A percentile compares a stretch with the other conserved stretches of the same genome.
phyloP scores from a whole-genome alignment of 2,329 filamentous ascomycete species.

The Xylariales sp. region DNA sequence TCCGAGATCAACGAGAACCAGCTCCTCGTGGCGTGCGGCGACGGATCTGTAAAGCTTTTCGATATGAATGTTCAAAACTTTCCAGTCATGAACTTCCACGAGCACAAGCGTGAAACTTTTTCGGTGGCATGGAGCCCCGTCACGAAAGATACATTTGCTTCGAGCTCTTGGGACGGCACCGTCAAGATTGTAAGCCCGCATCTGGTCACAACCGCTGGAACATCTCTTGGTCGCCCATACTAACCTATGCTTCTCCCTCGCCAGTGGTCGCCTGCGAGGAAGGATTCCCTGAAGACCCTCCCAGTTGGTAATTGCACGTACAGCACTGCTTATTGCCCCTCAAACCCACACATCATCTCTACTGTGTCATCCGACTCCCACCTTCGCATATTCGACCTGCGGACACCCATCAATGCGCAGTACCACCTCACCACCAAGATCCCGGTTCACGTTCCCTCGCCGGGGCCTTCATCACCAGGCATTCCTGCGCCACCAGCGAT shows the following conservation, averaged over 20 bases:
- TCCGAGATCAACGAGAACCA: slow-evolving; percentile 97
- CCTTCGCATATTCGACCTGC: slow-evolving; percentile 85
- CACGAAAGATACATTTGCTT: slow-evolving; percentile 85
- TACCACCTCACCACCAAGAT: slow-evolving; percentile 84
- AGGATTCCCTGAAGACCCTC: slow-evolving; percentile 73
- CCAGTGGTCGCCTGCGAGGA: slow-evolving; percentile 78
- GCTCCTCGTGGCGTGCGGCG: slow-evolving; percentile 80
- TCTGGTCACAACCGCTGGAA: background rate
- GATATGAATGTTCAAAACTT: slow-evolving; percentile 76
- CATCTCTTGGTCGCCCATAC: background rate
- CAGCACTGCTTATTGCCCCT: slow-evolving; percentile 84
- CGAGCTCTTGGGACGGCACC: slow-evolving; percentile 92
- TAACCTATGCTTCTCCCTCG: background rate
- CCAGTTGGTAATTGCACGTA: slow-evolving; percentile 94
- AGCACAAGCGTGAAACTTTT: slow-evolving; percentile 91
- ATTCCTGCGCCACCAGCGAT: slow-evolving; percentile 35
- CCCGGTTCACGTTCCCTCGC: slow-evolving; percentile 70
- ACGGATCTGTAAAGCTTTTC: slow-evolving; percentile 92
- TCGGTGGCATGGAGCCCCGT: slow-evolving; percentile 90
- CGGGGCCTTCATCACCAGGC: slow-evolving; percentile 31
- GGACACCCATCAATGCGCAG: slow-evolving; percentile 77
- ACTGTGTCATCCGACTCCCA: slow-evolving; percentile 87
- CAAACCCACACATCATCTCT: slow-evolving; percentile 79
- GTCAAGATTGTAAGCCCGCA: slow-evolving; percentile 71
- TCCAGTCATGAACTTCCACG: slow-evolving; percentile 86